Conservation (phyloP, 371 early-diverging fungal species). For the Mucor mucedo region DNA sequence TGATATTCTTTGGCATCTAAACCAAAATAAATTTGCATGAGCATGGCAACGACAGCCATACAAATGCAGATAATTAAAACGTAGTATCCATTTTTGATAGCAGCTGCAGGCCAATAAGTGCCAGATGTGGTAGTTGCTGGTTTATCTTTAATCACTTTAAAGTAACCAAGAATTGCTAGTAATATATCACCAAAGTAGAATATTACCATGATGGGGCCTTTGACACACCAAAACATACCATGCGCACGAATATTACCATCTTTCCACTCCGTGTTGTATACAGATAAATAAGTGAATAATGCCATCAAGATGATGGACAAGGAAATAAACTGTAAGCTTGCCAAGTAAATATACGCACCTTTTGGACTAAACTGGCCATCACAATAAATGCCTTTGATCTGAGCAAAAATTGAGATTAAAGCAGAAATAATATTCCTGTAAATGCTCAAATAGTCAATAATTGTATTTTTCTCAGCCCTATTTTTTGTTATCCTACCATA, state of each 20-base stretch:
- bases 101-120: slow-evolving; percentile 46
- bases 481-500: slow-evolving; percentile 40
- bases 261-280: slow-evolving; percentile 49
- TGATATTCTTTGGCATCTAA: slow-evolving; percentile 24
- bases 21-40: slow-evolving; percentile 53
- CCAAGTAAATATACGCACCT: slow-evolving; percentile 50
- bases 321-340: slow-evolving; percentile 49
- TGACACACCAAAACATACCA: slow-evolving; percentile 62
- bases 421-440: slow-evolving; percentile 50
- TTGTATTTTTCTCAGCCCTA: neutral
- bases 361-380: slow-evolving; percentile 40
- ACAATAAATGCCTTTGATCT: slow-evolving; percentile 52
- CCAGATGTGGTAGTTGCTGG: slow-evolving; percentile 39
- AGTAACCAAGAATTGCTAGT: slow-evolving; percentile 32
- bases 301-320: slow-evolving; percentile 51
- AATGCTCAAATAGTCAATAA: neutral
- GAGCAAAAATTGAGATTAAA: slow-evolving; percentile 46
- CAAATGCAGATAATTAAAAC: slow-evolving; percentile 46
- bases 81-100: slow-evolving; percentile 50
- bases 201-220: slow-evolving; percentile 55
- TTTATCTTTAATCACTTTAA: slow-evolving; percentile 46
- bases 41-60: slow-evolving; percentile 41
- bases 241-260: slow-evolving; percentile 45
- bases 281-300: slow-evolving; percentile 50
- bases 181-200: slow-evolving; percentile 54